Conservation (phyloP, 2,329 filamentous ascomycete genomes). For the Ophiostoma sp. region DNA sequence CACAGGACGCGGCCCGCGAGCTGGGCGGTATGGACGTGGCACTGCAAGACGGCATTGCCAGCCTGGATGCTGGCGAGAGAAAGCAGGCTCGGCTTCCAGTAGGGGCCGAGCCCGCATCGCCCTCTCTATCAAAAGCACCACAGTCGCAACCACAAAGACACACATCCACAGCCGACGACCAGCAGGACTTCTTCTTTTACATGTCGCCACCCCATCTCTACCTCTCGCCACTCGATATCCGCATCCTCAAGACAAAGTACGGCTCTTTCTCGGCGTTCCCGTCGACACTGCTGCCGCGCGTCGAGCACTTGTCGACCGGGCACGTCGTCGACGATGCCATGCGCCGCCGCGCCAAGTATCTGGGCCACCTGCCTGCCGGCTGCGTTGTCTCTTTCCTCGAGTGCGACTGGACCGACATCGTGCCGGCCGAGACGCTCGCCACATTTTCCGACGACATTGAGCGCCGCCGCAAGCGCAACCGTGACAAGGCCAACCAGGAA, state of each 20-base stretch:
- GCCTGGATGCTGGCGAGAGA: constrained; percentile 1
- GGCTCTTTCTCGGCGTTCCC: constrained; percentile 78
- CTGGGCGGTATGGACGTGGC: constrained; percentile 36
- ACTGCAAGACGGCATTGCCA: constrained; percentile 25
- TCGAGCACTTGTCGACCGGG: constrained; percentile 84
- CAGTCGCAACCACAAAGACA: neutral
- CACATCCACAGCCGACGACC: constrained; percentile 31
- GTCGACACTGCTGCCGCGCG: constrained; percentile 75
- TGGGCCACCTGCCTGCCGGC: constrained; percentile 80
- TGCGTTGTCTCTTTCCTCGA: constrained; percentile 88
- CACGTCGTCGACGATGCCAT: constrained; percentile 82
- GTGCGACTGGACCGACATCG: constrained; percentile 91
- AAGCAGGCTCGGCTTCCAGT: constrained; percentile 7
- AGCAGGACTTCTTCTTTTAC: constrained; percentile 75
- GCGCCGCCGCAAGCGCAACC: constrained; percentile 66
- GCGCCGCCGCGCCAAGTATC: constrained; percentile 77
- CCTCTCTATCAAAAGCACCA: too few species aligned
- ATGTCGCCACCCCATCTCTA: constrained; percentile 83
- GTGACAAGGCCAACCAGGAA: constrained; percentile 78
- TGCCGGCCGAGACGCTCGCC: constrained; percentile 67
- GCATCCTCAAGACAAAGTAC: constrained; percentile 85
- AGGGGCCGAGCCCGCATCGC: constrained; percentile 17
- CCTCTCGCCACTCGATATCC: constrained; percentile 82
- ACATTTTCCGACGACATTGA: constrained; percentile 73
- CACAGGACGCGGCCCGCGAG: constrained; percentile 65